phyloP scores from a whole-genome alignment of 257 asterid genomes.

The Perilla frutescens region DNA sequence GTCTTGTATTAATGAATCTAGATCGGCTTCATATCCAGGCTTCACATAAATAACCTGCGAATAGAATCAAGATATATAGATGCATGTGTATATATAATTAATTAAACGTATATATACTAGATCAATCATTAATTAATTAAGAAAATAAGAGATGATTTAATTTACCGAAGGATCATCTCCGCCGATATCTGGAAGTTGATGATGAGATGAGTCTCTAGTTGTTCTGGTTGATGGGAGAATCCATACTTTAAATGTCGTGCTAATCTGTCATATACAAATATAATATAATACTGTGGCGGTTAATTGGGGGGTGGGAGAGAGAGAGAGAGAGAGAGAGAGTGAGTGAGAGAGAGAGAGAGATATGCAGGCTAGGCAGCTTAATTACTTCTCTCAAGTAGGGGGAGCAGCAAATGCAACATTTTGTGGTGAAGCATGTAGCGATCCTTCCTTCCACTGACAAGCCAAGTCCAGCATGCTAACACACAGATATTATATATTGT shows the following conservation, averaged over 20 bases:
- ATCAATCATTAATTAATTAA: not conserved
- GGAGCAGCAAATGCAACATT: slow-evolving; percentile 76
- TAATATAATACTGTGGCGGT: too few relatives aligned
- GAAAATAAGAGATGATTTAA: not conserved
- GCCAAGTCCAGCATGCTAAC: slow-evolving; percentile 87
- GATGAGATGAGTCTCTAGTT: slow-evolving; percentile 39
- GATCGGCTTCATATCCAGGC: slow-evolving; percentile 84
- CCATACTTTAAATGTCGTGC: slow-evolving; percentile 81
- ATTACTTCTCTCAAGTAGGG: slow-evolving; percentile 72
- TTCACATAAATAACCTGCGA: slow-evolving; percentile 87
- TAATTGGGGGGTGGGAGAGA: too few relatives aligned
- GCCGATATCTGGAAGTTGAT: slow-evolving; percentile 65
- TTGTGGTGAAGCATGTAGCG: slow-evolving; percentile 60
- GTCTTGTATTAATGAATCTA: slow-evolving; percentile 79
- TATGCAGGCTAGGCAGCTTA: too few relatives aligned
- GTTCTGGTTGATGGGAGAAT: slow-evolving; percentile 60
- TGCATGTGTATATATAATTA: not conserved
- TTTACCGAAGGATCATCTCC: slow-evolving; percentile 85
- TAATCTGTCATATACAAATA: slow-evolving; percentile 45
- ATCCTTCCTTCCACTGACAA: slow-evolving; percentile 82
- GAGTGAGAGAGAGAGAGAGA: not conserved
- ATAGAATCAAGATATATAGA: not conserved
- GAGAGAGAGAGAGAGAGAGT: too few relatives aligned
- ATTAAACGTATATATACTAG: too few relatives aligned
- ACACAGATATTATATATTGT: too few relatives aligned